Conservation (phyloP, 2,329 filamentous ascomycete genomes). For the Aphanocladium album region DNA sequence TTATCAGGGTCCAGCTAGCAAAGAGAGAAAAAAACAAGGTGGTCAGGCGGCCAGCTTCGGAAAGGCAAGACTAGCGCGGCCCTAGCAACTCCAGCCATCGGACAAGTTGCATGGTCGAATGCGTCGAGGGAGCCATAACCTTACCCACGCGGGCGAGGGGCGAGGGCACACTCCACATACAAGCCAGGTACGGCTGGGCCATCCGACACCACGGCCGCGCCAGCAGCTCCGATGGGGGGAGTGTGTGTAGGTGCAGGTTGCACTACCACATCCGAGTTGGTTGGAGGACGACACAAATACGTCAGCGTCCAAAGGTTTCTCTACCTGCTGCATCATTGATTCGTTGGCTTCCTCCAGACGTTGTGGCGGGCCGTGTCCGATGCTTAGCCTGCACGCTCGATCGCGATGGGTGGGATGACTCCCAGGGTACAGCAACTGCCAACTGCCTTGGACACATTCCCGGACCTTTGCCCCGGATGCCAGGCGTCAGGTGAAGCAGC, state of each 20-base stretch:
- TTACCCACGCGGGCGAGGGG: constrained; percentile 4
- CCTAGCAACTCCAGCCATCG: not conserved
- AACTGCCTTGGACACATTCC: not conserved
- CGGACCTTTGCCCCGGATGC: not conserved
- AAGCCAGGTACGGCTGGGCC: not conserved
- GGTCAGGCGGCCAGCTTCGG: constrained; percentile 1
- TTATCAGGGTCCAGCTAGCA: constrained; percentile 6
- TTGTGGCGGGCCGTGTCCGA: not conserved
- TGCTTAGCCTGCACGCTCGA: not conserved
- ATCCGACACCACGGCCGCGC: not conserved
- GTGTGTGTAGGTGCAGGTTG: not conserved
- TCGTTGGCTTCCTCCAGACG: not conserved
- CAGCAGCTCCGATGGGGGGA: not conserved
- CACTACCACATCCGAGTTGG: not conserved
- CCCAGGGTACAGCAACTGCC: too few species aligned
- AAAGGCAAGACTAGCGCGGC: not conserved
- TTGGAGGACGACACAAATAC: constrained; percentile 3
- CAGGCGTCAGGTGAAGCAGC: not conserved
- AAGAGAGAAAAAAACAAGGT: not conserved
- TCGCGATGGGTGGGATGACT: not conserved
- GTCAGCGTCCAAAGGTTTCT: not conserved
- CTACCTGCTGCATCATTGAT: not conserved
- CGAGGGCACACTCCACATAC: not conserved
- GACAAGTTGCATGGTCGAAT: not conserved
- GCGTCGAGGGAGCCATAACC: not conserved